Base-by-base conservation (phyloP, 768 basidiomycete species). In the Leccinum sublutescens region DNA sequence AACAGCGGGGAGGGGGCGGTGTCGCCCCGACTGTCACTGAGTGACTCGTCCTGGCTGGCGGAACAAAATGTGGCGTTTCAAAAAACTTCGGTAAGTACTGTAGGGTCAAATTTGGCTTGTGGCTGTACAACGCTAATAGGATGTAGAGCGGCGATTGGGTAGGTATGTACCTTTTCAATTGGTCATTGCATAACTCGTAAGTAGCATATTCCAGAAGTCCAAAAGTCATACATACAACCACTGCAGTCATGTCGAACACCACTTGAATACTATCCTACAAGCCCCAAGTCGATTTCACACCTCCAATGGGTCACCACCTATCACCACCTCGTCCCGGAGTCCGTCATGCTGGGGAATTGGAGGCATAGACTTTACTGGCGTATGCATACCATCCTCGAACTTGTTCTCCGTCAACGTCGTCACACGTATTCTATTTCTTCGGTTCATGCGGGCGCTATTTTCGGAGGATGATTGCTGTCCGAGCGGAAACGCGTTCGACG, bases 401-500 rank as follows among this genome's bases (percentile, higher is more conserved):
- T 29, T 62, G 36, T 25, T 53, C 40, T 52, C 55, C 3, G 33
- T 59, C 25, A 57, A 21, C 3, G 54, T 54, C 17, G 57, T 54
- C 27, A 52, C 38, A 5, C 60, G 58, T 11, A 68, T 27, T 23
- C 52, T 52, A 10, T 36, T 48, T 9, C 58, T 48, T n/a, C 36
- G 50, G 1, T 66, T 62, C 14, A 27, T 1, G 19, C 9, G 9
- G 17, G 47, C 21, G 6, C 47, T 48, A 34, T 29, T 6, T 1
- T 6, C 2, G 40, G 40, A 43, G 19, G 52, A 23, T 0, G 50
- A 48, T 0, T 27, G 17, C 14, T 31, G 19, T 23, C 19, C 50
- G 9, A 50, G 7, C 3, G 47, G 40, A 52, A 43, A n/a, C 12
- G 4, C 1, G 4, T 34, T 34, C 10, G 45, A 19, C 8, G 10